A percentile compares a stretch with the other conserved stretches of the same genome.
Conservation (phyloP, 495 filamentous ascomycete genomes). For the Aspergillus avenaceus region DNA sequence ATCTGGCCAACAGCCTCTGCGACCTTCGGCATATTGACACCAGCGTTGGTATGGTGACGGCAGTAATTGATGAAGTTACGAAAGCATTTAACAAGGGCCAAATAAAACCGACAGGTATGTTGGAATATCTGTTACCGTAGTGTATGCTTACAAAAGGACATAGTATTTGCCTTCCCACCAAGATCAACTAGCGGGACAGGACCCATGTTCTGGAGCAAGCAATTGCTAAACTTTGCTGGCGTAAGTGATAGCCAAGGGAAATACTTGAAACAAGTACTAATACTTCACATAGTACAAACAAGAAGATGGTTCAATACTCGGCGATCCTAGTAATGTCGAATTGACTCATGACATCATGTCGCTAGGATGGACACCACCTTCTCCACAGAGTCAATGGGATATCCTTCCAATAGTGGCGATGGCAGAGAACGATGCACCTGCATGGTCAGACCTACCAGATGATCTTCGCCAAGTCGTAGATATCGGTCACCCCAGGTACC, state of each 20-base stretch:
- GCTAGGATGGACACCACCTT: not conserved
- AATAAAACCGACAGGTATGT: slow-evolving; percentile 1
- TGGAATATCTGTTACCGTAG: not conserved
- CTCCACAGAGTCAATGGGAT: not conserved
- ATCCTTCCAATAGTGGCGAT: slow-evolving; percentile 1
- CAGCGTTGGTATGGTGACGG: not conserved
- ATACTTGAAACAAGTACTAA: not conserved
- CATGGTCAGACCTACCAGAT: not conserved
- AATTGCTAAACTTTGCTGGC: slow-evolving; percentile 1
- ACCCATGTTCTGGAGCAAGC: slow-evolving; percentile 2
- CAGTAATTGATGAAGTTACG: not conserved
- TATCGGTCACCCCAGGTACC: not conserved
- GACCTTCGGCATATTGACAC: not conserved
- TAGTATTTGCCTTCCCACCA: slow-evolving; percentile 1
- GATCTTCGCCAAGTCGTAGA: not conserved
- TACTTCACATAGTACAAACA: not conserved
- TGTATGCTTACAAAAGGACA: not conserved
- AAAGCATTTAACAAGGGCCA: slow-evolving; percentile 2
- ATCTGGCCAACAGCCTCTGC: not conserved
- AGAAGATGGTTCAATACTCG: not conserved
- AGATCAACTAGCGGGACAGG: not conserved
- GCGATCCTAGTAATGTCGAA: slow-evolving; percentile 1
- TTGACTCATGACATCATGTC: not conserved
- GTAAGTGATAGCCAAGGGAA: not conserved
- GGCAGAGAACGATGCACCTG: slow-evolving; percentile 3